Conservation (phyloP, 2,329 filamentous ascomycete genomes). For the Beauveria asiatica region DNA sequence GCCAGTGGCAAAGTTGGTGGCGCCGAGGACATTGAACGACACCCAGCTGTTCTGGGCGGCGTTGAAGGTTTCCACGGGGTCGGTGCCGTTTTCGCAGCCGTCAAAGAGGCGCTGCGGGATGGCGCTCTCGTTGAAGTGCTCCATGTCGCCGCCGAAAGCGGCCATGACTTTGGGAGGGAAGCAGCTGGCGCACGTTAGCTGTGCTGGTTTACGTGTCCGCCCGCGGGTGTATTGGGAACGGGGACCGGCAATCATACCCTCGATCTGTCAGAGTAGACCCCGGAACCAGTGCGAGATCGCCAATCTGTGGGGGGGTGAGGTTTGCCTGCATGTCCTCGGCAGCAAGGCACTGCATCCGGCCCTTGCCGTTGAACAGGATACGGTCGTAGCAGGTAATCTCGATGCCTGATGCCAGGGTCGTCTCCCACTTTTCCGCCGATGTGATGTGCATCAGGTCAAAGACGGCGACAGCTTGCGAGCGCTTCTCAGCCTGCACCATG, state of each 20-base stretch:
- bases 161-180: conserved; percentile 33
- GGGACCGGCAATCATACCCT: conserved; percentile 20
- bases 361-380: conserved; percentile 54
- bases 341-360: conserved; percentile 42
- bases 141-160: conserved; percentile 19
- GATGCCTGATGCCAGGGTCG: conserved; percentile 34
- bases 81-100: conserved; percentile 38
- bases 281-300: conserved; percentile 20
- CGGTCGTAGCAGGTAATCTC: conserved; percentile 51
- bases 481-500: conserved; percentile 40
- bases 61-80: conserved; percentile 33
- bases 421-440: conserved; percentile 37
- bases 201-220: fast-evolving
- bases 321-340: conserved; percentile 34
- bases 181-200: conserved; percentile 19
- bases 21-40: conserved; percentile 47
- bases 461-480: conserved; percentile 40
- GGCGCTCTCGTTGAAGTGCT: conserved; percentile 22
- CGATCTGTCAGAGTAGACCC: conserved; percentile 32
- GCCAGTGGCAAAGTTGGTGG: conserved; percentile 37
- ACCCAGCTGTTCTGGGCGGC: conserved; percentile 36
- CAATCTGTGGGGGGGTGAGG: conserved; percentile 23
- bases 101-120: conserved; percentile 36
- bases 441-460: conserved; percentile 49
- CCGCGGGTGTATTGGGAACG: too few species aligned